Base-by-base conservation (phyloP, 176 grass and related monocot genomes). In the Aegilops longissima region DNA sequence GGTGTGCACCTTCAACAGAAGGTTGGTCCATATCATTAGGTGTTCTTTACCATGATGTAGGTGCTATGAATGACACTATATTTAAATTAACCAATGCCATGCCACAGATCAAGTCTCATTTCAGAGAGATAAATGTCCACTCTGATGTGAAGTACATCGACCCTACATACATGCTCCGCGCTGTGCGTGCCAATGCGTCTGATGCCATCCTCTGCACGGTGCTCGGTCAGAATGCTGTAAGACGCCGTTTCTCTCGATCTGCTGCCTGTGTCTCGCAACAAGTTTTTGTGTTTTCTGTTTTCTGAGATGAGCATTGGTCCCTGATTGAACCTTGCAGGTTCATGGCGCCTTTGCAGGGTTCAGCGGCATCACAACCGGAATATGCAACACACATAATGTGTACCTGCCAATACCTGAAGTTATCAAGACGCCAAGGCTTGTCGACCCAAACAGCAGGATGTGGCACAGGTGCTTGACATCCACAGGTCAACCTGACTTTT, bases 181-280 rank as follows among this genome's bases (percentile, higher is more conserved):
- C 94, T 0, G 80, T 94, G 33, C 92, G 97, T 64, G 97, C 97
- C 67, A 99, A 99, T 64, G 97, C 97, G 73, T 96, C 97, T 33
- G 97, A 99, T 56, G 97, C 97, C 31, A 96, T 99, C 76, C 92
- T 99, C 51, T 99, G 97, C 94, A 96, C 97, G 2, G 92, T 99
- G 29, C 97, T 99, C 20, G 97, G 97, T 67, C 97, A 99, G 82
- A 99, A 99, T 24, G 94, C 94, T 66, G 94, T 99, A 99, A 85
- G 89, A 61, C 44, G 18, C 31, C 18, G 5, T 59, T 84, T 70
- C 27, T 21, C 69, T 51, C 74, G 44, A 11, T 9, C 34, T 59
- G 21, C 34, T 59, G 21, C 20, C 56, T 14, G 47, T 36, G 34
- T 59, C 35, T 4, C 44, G 44, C 44, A 45, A 11, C 67, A 16